Conservation (phyloP, 345 rosid species). For the Theobroma cacao region DNA sequence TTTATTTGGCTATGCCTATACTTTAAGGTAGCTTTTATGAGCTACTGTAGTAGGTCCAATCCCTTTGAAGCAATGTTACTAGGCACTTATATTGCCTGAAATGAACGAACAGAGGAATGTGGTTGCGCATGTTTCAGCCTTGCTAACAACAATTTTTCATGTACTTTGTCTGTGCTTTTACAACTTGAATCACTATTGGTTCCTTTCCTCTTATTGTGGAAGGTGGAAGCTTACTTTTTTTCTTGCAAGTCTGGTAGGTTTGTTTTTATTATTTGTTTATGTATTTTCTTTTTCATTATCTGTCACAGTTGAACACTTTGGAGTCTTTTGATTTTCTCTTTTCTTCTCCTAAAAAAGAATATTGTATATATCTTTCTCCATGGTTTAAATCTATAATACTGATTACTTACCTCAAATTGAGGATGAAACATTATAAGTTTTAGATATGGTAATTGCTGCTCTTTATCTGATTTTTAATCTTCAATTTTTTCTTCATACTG, state of each 20-base stretch:
- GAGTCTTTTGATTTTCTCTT: background rate
- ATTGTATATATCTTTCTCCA: background rate
- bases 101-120: conserved; percentile 9
- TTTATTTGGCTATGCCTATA: background rate
- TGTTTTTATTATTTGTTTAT: background rate
- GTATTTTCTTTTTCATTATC: background rate
- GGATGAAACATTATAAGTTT: background rate
- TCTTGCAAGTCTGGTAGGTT: background rate
- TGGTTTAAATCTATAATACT: background rate
- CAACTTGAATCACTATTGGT: background rate
- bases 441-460: background rate
- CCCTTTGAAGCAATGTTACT: background rate
- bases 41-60: background rate
- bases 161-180: background rate
- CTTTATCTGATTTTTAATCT: background rate
- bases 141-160: background rate
- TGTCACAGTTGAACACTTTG: background rate
- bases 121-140: background rate
- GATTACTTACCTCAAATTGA: background rate
- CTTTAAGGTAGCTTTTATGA: background rate
- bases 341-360: background rate
- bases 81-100: background rate
- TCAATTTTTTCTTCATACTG: background rate
- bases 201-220: background rate
- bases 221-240: background rate